Evolutionary conservation across 2,329 filamentous ascomycete genomes (phyloP).

Genomic region (Alternaria triticimaculans): DNA sequence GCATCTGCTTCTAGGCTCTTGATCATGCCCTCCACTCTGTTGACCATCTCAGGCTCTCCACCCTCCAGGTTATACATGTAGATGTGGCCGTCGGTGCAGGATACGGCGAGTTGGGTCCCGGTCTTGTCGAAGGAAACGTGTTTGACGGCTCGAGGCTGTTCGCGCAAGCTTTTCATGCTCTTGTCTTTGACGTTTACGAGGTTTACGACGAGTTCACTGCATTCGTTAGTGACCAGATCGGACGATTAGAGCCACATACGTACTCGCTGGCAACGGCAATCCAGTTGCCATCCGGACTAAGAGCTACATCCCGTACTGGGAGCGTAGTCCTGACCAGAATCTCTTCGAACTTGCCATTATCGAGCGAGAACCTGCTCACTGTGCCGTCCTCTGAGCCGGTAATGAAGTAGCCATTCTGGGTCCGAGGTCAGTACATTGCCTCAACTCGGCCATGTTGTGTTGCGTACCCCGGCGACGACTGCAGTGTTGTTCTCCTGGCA

Average conservation of each 20-base stretch:
- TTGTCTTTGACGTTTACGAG: conserved; percentile 84
- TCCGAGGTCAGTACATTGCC: conserved; percentile 26
- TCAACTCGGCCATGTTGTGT: neutral
- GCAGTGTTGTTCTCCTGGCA: conserved; percentile 85
- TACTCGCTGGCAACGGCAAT: conserved; percentile 94
- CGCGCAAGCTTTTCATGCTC: conserved; percentile 77
- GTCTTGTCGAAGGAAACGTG: conserved; percentile 87
- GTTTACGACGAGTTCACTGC: conserved; percentile 83
- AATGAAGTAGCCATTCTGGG: conserved; percentile 83
- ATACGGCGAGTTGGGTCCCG: conserved; percentile 76
- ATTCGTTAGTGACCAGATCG: conserved; percentile 26
- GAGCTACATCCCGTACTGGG: conserved; percentile 82
- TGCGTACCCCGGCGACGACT: conserved; percentile 70
- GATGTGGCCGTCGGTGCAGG: conserved; percentile 85
- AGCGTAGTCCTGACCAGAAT: conserved; percentile 85
- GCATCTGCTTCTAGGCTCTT: conserved; percentile 77
- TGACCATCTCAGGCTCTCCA: conserved; percentile 80
- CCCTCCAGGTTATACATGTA: conserved; percentile 87
- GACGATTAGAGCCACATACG: conserved; percentile 32
- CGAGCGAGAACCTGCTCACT: conserved; percentile 90
- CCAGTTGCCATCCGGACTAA: conserved; percentile 84
- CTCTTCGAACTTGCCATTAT: conserved; percentile 75
- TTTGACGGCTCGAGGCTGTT: conserved; percentile 87
- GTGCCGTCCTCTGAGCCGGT: conserved; percentile 92
- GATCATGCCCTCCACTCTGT: conserved; percentile 86